Evolutionary conservation across 2,329 filamentous ascomycete genomes (phyloP), one percentile per base, ranked within the genome.

Genomic region (Trichoderma sp.): DNA sequence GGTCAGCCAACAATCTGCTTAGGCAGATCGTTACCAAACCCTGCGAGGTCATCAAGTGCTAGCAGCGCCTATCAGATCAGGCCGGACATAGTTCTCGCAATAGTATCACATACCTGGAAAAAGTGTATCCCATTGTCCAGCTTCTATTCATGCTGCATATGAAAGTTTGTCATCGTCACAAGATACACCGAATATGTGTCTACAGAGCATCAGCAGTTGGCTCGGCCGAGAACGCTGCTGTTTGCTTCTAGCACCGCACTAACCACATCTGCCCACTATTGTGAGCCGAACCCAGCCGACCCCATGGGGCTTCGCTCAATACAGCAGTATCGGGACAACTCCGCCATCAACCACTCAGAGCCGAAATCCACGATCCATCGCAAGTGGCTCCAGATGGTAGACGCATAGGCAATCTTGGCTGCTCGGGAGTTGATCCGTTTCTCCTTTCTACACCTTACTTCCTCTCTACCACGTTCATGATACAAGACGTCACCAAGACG

Each of bases 211-310:
- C 21, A 46, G 10, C 18, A 46, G 46, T 49, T 49, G 21, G 46
- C 21, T 49, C 18, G 16, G 39, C 18, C 39, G 39, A 39, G n/a
- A 49, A 24, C 46, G 46, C 49, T 61, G 59, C 59, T 28, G 39
- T 18, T 24, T 11, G 59, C 7, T 5, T 34, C 21, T 5, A 64
- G 32, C 32, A 64, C 10, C 60, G 46, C 49, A 54, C 60, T 64
- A 66, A 51, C 52, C 30, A 51, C 4, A 59, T 58, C 37, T 4
- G 54, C 64, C 64, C 52, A 59, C 65, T 59, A 64, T 28, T 59
- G 64, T 51, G 58, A 70, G 69, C 69, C 69, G 69, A 34, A 55
- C 39, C 32, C 51, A 70, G 34, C 69, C 69, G 69, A 64, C 69
- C 69, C 69, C 69, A 64, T 39, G 51, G 63, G 37, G 52, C 21